phyloP scores from a whole-genome alignment of 306 rosid genomes.

The Ormosia semicastrata region DNA sequence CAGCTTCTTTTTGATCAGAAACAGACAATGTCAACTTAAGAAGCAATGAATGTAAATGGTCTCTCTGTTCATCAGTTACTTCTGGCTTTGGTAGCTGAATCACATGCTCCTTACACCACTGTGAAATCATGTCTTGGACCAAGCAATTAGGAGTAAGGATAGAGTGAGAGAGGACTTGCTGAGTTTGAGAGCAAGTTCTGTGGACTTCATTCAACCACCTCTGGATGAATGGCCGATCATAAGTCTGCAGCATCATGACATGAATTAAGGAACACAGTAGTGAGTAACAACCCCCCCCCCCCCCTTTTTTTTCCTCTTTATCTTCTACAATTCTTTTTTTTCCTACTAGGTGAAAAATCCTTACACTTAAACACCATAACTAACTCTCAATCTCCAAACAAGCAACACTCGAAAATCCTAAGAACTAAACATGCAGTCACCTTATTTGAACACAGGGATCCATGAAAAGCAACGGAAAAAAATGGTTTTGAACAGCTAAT shows the following conservation, averaged over 20 bases:
- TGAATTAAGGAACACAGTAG: not conserved
- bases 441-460: not conserved
- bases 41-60: constrained; percentile 37
- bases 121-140: constrained; percentile 38
- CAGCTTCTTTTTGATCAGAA: constrained; percentile 47
- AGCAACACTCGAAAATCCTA: not conserved
- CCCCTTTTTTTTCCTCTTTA: not conserved
- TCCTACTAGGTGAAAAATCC: not conserved
- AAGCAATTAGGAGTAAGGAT: constrained; percentile 41
- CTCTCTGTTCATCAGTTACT: constrained; percentile 3
- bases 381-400: not conserved
- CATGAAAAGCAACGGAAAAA: not conserved
- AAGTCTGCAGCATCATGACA: constrained; percentile 43
- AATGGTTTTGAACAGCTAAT: not conserved
- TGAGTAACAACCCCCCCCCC: not conserved
- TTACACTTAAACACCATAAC: not conserved
- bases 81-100: constrained; percentile 29
- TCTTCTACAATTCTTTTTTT: not conserved
- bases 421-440: not conserved
- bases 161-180: constrained; percentile 37
- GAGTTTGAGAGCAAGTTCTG: constrained; percentile 39
- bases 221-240: constrained; percentile 43
- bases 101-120: constrained; percentile 45
- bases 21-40: constrained; percentile 36
- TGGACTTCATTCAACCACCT: constrained; percentile 45